Evolutionary conservation across 371 early-diverging fungal genomes (phyloP), one percentile per base, ranked within the genome.

Genomic region (Catenaria anguillulae): DNA sequence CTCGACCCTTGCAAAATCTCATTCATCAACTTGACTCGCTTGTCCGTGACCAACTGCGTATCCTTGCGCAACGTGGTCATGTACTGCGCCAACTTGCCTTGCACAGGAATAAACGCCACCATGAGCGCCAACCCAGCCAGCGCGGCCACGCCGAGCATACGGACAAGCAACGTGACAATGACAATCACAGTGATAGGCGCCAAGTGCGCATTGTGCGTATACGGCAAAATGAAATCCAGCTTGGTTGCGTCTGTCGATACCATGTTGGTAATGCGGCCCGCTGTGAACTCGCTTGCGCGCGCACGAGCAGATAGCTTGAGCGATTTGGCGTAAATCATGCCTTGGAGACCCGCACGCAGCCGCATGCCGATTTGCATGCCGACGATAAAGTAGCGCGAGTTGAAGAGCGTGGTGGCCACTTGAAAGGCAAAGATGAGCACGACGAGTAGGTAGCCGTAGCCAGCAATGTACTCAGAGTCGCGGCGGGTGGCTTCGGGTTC

Each of bases 121-220:
- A 97, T 87, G 34, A 91, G 71, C 21, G 74, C 77, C 4, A 93
- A 86, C 65, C 97, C 97, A n/a, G n/a, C n/a, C 34, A 90, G 92
- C 73, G 89, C 87, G 54, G 84, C 77, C 58, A 89, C 79, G 60
- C 82, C 80, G 70, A 97, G 82, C 2, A 87, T 84, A 37, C 81
- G 73, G 69, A 84, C 86, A n/a, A 97, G 77, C 62, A 94, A 80
- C 55, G 72, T 71, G 54, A 96, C 73, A 5, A 89, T 84, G 45
- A 94, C 65, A 0, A 74, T 62, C 48, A 93, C 91, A 72, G 93
- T 92, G 65, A 93, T 82, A n/a, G 92, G 89, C n/a, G 89, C n/a
- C 65, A 87, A 85, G 92, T 90, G 90, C 15, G 86, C 33, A 43
- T 87, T 77, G 68, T 90, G 89, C 60, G 88, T 70, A 56, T 87